phyloP scores from a whole-genome alignment of 2,329 filamentous ascomycete species.

The Colletotrichum orchidophilum region DNA sequence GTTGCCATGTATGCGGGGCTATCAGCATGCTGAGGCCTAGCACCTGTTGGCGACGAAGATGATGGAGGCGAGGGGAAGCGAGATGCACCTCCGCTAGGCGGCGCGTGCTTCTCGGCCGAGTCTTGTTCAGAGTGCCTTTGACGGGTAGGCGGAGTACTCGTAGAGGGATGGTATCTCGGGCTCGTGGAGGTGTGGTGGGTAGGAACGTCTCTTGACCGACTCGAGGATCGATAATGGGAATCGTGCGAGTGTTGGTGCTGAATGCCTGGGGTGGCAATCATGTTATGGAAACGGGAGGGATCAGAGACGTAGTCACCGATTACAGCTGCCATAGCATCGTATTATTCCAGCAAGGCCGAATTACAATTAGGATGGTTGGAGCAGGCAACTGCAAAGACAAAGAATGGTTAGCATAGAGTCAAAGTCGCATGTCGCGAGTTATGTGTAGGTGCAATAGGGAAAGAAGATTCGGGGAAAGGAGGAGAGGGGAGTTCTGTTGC shows the following conservation, averaged over 20 bases:
- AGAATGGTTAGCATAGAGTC: conserved; percentile 4
- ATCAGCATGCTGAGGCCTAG: conserved; percentile 52
- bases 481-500: not conserved
- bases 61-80: conserved; percentile 64
- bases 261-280: conserved; percentile 65
- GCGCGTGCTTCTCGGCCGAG: conserved; percentile 35
- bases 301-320: conserved; percentile 80
- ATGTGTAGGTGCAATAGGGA: too few species aligned
- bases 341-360: conserved; percentile 33
- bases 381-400: conserved; percentile 15
- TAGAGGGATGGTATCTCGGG: conserved; percentile 40
- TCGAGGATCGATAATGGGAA: conserved; percentile 50
- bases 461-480: not conserved
- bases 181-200: conserved; percentile 43
- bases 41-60: conserved; percentile 58
- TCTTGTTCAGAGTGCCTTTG: conserved; percentile 32
- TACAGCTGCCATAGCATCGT: conserved; percentile 69
- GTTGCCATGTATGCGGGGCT: conserved; percentile 59
- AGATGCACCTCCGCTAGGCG: conserved; percentile 52
- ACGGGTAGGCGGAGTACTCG: conserved; percentile 12
- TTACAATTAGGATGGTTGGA: conserved; percentile 33
- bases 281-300: conserved; percentile 75
- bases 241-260: conserved; percentile 58
- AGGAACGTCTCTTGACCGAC: conserved; percentile 41
- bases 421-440: not conserved